A percentile compares a stretch with the other conserved stretches of the same genome.
These are phyloP conservation scores for Debaryomyces psychrophilus DNA, from an alignment of 1,139 yeast genomes.

Conservation along the genomic window DNA sequence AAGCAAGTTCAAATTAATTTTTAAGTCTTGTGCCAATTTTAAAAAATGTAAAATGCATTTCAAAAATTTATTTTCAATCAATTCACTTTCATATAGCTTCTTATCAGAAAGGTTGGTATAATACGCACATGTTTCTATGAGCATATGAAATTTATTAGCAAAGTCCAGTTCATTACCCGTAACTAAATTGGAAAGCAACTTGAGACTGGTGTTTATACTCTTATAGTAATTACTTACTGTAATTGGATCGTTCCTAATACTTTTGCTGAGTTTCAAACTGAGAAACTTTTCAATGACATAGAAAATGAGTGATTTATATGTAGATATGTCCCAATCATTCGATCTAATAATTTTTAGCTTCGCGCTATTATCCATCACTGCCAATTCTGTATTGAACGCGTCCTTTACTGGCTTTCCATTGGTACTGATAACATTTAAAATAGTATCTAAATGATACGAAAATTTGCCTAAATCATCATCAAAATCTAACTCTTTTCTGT, in stretches of 20 bases:
- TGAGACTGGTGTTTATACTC: slow-evolving; percentile 37
- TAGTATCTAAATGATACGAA: slow-evolving; percentile 55
- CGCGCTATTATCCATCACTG: slow-evolving; percentile 52
- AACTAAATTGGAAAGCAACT: slow-evolving; percentile 47
- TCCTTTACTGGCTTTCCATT: slow-evolving; percentile 47
- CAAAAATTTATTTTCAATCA: slow-evolving; percentile 33
- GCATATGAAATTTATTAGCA: slow-evolving; percentile 35
- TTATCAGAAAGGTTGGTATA: slow-evolving; percentile 18
- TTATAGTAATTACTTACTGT: slow-evolving; percentile 29
- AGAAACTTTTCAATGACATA: slow-evolving; percentile 51
- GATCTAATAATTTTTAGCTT: slow-evolving; percentile 37
- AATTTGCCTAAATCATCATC: slow-evolving; percentile 63
- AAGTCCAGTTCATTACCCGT: slow-evolving; percentile 62
- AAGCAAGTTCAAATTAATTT: slow-evolving; percentile 33
- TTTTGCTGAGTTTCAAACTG: slow-evolving; percentile 31
- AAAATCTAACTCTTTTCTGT: slow-evolving; percentile 18
- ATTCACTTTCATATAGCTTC: slow-evolving; percentile 29
- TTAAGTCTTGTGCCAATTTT: slow-evolving; percentile 34
- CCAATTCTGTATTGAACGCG: slow-evolving; percentile 56
- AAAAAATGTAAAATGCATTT: slow-evolving; percentile 36
- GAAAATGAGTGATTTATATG: slow-evolving; percentile 61
- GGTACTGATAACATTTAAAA: slow-evolving; percentile 54
- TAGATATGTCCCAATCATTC: slow-evolving; percentile 58
- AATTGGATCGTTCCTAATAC: slow-evolving; percentile 22
- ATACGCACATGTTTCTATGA: slow-evolving; percentile 34